A percentile compares a stretch with the other conserved stretches of the same genome.
Conservation (phyloP, 169 alveolate species). For the Plasmodium sp. region DNA sequence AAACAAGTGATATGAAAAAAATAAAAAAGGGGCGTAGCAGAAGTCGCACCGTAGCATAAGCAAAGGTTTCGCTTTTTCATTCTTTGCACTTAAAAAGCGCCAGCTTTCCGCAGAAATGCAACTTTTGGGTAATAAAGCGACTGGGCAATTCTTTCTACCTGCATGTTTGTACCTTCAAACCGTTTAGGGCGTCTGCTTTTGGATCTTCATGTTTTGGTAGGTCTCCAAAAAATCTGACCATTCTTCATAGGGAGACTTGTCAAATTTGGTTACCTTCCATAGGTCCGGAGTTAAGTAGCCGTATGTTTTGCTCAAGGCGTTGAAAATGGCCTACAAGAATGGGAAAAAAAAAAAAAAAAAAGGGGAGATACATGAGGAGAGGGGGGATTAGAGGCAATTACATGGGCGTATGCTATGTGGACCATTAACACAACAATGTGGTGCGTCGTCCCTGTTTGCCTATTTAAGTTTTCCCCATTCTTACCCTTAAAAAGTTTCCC, state of each 20-base stretch:
- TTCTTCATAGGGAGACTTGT: constrained; percentile 94
- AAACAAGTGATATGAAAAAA: background rate
- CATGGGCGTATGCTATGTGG: background rate
- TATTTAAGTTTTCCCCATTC: constrained; percentile 4
- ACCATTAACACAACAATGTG: background rate
- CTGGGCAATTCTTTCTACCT: background rate
- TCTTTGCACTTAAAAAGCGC: background rate
- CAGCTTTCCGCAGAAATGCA: background rate
- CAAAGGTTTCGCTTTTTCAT: background rate
- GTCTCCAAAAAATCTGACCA: constrained; percentile 94
- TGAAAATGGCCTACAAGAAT: constrained; percentile 93
- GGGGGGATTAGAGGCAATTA: background rate
- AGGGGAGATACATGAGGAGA: background rate
- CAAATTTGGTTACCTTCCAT: constrained; percentile 93
- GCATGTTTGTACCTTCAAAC: background rate
- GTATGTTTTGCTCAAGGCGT: constrained; percentile 97
- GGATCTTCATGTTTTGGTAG: constrained; percentile 50
- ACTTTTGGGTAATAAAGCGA: background rate
- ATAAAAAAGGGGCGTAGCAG: background rate
- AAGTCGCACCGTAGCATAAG: background rate
- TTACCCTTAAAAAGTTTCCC: constrained; percentile 96
- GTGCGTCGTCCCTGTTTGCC: background rate
- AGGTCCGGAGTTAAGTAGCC: constrained; percentile 99
- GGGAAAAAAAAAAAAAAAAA: background rate
- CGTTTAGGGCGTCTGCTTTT: constrained; percentile 10